Evolutionary conservation across 176 grass and related monocot species (phyloP), one percentile per base, ranked within the genome.

Genomic region (Dactylis glomerata): DNA sequence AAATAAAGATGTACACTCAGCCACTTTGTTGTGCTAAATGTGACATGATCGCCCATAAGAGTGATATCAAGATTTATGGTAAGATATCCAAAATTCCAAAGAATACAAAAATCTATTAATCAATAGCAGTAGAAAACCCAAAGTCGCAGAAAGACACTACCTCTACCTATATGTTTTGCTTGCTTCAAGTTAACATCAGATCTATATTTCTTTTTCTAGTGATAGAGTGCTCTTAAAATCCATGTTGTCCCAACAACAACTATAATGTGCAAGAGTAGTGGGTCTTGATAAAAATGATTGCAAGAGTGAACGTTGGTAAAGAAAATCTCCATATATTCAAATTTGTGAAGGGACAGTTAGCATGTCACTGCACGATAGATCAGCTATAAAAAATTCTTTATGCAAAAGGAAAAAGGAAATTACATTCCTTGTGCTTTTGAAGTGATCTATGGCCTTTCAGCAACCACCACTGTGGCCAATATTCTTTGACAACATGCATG

Each of bases 401-500:
- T 45, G 23, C 38, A 71, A 71, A 72, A 72, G 61, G 13, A 17
- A 32, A 64, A 44, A 71, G 6, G 31, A 17, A 72, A 8, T 46
- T 9, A 47, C 41, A 27, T 49, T 27, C 14, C 8, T 9, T 49
- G 42, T 49, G 42, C 42, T 73, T 31, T 44, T 73, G 19, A 73
- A 73, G 70, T 46, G 44, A 73, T 31, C 70, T 1, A 20, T 49
- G 42, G 70, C 70, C 42, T 73, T 49, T 73, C 24, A 49, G 41
- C 70, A 49, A 73, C 70, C 24, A 73, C 70, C 26, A 73, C 15
- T 49, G 15, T 28, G 5, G 42, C 6, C 70, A 49, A 73, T 73
- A 73, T 73, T 73, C 42, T 31, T 31, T 73, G 42, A 28, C 15
- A 73, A 49, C 70, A 73, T 73, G 42, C 70, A 49, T 47, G 69